Percentiles rank a stretch among this genome's conserved stretches.
phyloP scores from a whole-genome alignment of 176 grass and related monocot species.

The Saccharum spontaneum region DNA sequence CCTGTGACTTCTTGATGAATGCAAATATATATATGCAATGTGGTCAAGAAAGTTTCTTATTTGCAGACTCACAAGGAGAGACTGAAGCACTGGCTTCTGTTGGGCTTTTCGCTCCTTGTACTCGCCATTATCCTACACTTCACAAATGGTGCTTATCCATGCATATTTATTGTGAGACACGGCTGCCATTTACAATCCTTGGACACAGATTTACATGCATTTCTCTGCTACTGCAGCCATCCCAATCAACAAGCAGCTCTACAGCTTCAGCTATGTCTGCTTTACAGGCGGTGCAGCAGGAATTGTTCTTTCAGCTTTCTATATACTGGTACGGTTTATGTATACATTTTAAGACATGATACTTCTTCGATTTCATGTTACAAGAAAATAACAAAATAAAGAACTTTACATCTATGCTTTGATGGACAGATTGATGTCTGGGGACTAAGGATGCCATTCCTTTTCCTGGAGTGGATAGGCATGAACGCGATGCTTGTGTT shows the following conservation, averaged over 20 bases:
- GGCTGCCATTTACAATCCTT: background rate
- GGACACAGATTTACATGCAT: background rate
- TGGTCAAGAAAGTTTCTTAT: conserved; percentile 13
- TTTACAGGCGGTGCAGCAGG: conserved; percentile 66
- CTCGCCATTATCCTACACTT: conserved; percentile 66
- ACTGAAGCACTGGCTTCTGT: conserved; percentile 64
- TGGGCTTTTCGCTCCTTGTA: conserved; percentile 50
- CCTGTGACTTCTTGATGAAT: background rate
- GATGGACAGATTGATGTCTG: conserved; percentile 60
- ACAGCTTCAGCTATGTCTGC: conserved; percentile 79
- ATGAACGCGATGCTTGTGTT: conserved; percentile 92
- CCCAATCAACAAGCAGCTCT: conserved; percentile 86
- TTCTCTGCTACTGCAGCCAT: conserved; percentile 42
- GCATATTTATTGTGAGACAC: background rate
- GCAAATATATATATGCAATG: background rate
- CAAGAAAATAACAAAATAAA: background rate
- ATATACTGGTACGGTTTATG: conserved; percentile 52
- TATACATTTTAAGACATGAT: background rate
- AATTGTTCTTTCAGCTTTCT: conserved; percentile 64
- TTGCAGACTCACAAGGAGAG: conserved; percentile 56
- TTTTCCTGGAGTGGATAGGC: conserved; percentile 76
- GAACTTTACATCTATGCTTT: background rate
- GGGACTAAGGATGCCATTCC: conserved; percentile 57
- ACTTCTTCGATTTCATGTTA: background rate
- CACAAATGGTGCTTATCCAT: conserved; percentile 47